phyloP scores from a whole-genome alignment of 257 asterid genomes.

The Buddleja alternifolia region DNA sequence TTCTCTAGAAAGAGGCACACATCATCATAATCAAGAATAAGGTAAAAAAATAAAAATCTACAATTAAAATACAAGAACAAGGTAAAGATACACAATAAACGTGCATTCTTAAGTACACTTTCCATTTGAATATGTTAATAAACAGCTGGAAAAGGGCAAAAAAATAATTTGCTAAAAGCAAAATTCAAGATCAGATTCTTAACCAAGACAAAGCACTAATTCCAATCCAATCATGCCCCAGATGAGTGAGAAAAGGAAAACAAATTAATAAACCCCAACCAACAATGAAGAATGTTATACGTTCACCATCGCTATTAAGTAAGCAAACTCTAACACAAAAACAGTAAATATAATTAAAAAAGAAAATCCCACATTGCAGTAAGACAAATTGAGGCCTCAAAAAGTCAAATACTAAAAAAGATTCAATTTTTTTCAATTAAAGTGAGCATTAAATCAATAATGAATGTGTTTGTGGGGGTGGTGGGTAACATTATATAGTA shows the following conservation, averaged over 20 bases:
- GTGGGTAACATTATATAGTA: too few relatives aligned
- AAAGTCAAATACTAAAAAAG: slow-evolving; percentile 30
- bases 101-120: slow-evolving; percentile 16
- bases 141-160: neutral
- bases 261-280: neutral
- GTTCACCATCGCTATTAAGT: neutral
- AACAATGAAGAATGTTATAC: neutral
- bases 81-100: neutral
- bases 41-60: too few relatives aligned
- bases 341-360: too few relatives aligned
- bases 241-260: neutral
- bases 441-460: too few relatives aligned
- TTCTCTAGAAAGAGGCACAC: too few relatives aligned
- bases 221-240: slow-evolving; percentile 4
- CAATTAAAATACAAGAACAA: too few relatives aligned
- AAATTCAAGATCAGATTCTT: slow-evolving; percentile 21
- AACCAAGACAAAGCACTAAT: slow-evolving; percentile 3
- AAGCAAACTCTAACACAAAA: neutral
- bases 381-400: neutral
- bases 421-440: too few relatives aligned
- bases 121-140: slow-evolving; percentile 9
- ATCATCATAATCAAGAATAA: neutral
- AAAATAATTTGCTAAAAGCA: neutral
- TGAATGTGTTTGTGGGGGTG: too few relatives aligned
- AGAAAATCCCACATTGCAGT: neutral